These are phyloP conservation scores for Aspergillus vadensis DNA, from an alignment of 2,329 filamentous ascomycete genomes.

Conservation along the genomic window DNA sequence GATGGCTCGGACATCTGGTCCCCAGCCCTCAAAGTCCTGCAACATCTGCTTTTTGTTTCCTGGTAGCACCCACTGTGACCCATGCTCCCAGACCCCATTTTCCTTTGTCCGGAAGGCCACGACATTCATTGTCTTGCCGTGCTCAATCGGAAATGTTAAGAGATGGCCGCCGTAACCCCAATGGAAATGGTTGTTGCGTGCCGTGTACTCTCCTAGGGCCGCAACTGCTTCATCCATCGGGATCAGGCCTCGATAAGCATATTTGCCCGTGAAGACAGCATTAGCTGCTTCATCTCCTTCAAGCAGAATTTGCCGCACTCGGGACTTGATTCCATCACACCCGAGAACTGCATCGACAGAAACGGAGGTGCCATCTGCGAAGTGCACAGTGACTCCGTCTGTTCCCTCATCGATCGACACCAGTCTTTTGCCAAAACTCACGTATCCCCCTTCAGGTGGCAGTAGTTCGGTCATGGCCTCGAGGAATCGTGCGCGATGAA, in stretches of 20 bases:
- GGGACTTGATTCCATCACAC: constrained; percentile 6
- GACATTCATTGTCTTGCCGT: constrained; percentile 5
- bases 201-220: constrained; percentile 1
- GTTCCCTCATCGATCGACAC: background rate
- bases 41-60: background rate
- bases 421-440: background rate
- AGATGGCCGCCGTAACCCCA: constrained; percentile 1
- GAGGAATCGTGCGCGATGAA: constrained; percentile 8
- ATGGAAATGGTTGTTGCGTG: constrained; percentile 3
- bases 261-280: background rate
- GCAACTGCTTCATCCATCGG: constrained; percentile 43
- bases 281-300: constrained; percentile 1
- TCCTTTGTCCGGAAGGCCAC: constrained; percentile 1
- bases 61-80: background rate
- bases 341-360: constrained; percentile 1
- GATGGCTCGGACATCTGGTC: constrained; percentile 1
- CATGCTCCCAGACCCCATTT: background rate
- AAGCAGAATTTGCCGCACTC: constrained; percentile 8
- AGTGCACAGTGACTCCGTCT: constrained; percentile 1
- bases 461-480: background rate
- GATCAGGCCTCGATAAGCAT: constrained; percentile 51
- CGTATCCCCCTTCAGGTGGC: background rate
- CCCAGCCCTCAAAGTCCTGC: constrained; percentile 5
- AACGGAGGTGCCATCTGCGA: constrained; percentile 1
- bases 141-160: constrained; percentile 3